Conservation (phyloP, 345 rosid species). For the Gossypium australe region DNA sequence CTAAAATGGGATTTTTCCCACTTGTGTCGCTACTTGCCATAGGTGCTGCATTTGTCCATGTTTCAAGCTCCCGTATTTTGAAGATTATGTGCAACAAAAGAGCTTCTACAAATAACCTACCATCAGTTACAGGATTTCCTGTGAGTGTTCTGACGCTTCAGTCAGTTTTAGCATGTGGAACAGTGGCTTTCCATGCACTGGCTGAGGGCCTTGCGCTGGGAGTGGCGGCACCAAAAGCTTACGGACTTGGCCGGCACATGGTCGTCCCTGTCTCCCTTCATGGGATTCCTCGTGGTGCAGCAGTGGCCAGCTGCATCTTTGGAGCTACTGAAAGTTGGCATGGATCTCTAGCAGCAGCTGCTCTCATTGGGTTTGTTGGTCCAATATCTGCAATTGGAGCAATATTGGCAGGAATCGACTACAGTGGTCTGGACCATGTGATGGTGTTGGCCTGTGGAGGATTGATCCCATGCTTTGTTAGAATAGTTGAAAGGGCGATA, state of each 20-base stretch:
- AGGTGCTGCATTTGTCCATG: constrained; percentile 64
- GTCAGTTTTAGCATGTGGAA: constrained; percentile 81
- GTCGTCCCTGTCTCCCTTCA: constrained; percentile 95
- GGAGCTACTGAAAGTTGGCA: constrained; percentile 97
- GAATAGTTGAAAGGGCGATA: constrained; percentile 51
- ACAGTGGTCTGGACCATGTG: constrained; percentile 88
- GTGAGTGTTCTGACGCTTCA: constrained; percentile 75
- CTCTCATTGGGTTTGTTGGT: constrained; percentile 81
- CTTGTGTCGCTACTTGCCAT: constrained; percentile 42
- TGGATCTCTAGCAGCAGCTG: constrained; percentile 78
- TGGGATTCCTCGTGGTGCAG: constrained; percentile 93
- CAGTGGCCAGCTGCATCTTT: constrained; percentile 92
- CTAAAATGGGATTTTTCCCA: constrained; percentile 75
- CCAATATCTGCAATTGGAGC: constrained; percentile 90
- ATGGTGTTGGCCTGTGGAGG: constrained; percentile 95
- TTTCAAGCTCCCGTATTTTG: constrained; percentile 46
- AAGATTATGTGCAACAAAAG: constrained; percentile 53
- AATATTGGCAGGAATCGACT: constrained; percentile 84
- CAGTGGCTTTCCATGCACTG: constrained; percentile 84
- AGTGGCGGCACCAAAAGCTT: constrained; percentile 97
- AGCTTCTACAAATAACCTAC: constrained; percentile 44
- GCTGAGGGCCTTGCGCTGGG: constrained; percentile 98
- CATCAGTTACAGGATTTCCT: constrained; percentile 48
- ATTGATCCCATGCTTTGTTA: constrained; percentile 65
- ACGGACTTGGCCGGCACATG: constrained; percentile 91